Percentiles rank a stretch among this genome's conserved stretches.
phyloP scores from a whole-genome alignment of 2,329 filamentous ascomycete genomes.

The Pyricularia grisea region DNA sequence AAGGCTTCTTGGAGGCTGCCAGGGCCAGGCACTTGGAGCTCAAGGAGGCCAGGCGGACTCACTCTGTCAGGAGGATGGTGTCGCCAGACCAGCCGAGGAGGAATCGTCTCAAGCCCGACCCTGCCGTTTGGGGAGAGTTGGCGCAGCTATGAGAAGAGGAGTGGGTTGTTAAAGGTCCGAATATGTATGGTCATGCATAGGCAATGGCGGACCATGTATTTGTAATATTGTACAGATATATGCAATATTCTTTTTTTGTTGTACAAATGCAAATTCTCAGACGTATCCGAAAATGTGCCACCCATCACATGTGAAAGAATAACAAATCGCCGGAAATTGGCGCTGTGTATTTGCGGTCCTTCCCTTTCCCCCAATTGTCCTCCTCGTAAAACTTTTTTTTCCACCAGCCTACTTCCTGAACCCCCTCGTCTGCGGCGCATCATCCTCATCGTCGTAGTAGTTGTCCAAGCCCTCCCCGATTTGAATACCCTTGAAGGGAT shows the following conservation, averaged over 20 bases:
- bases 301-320: background rate
- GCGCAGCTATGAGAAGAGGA: background rate
- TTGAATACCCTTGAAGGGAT: slow-evolving; percentile 55
- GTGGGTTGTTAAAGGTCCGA: background rate
- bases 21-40: slow-evolving; percentile 41
- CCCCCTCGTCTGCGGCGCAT: slow-evolving; percentile 26
- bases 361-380: background rate
- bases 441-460: slow-evolving; percentile 21
- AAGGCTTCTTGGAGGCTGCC: slow-evolving; percentile 36
- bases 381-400: slow-evolving; percentile 14
- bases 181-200: background rate
- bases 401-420: slow-evolving; percentile 40
- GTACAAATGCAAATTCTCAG: slow-evolving; percentile 4
- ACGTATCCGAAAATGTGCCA: background rate
- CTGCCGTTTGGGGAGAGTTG: background rate
- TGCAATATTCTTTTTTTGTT: slow-evolving; percentile 6
- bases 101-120: background rate
- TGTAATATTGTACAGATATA: slow-evolving; percentile 6
- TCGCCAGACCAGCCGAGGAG: background rate
- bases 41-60: slow-evolving; percentile 37
- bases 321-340: background rate
- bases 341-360: background rate
- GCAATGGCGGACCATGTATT: slow-evolving; percentile 2
- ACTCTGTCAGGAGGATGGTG: slow-evolving; percentile 25
- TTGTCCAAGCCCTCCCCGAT: slow-evolving; percentile 21